Evolutionary conservation across 148 eudicot species (phyloP).

Genomic region (Nepenthes gracilis): DNA sequence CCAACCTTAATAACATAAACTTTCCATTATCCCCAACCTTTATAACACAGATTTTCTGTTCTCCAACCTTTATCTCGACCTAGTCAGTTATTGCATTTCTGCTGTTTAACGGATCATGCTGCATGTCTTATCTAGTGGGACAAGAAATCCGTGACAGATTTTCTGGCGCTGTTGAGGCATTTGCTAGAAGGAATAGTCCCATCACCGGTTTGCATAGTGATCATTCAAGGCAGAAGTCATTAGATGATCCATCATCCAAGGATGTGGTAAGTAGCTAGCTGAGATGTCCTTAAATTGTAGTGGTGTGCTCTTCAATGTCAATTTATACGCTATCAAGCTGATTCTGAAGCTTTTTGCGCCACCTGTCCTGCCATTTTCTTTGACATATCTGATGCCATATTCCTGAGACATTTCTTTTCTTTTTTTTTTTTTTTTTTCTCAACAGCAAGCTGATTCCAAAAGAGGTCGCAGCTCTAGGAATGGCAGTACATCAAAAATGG

Average conservation of each 20-base stretch:
- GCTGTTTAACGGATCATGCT: background rate
- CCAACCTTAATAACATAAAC: background rate
- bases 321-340: background rate
- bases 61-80: background rate
- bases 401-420: background rate
- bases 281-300: background rate
- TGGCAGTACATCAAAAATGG: slow-evolving; percentile 66
- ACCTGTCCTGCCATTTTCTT: background rate
- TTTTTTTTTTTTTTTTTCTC: slow-evolving; percentile 2
- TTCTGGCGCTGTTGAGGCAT: slow-evolving; percentile 74
- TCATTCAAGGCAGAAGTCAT: slow-evolving; percentile 51
- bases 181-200: slow-evolving; percentile 53
- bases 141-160: slow-evolving; percentile 64
- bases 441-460: slow-evolving; percentile 67
- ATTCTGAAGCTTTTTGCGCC: background rate
- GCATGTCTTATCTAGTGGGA: slow-evolving; percentile 26
- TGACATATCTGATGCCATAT: background rate
- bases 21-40: background rate
- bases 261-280: slow-evolving; percentile 41
- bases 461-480: slow-evolving; percentile 57
- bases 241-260: slow-evolving; percentile 51
- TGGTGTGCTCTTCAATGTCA: background rate
- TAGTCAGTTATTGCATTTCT: background rate
- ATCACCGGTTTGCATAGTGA: slow-evolving; percentile 50
- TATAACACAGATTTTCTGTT: background rate